These are phyloP conservation scores for Trichoderma erinaceum DNA, from an alignment of 495 filamentous ascomycete species.

Conservation along the genomic window DNA sequence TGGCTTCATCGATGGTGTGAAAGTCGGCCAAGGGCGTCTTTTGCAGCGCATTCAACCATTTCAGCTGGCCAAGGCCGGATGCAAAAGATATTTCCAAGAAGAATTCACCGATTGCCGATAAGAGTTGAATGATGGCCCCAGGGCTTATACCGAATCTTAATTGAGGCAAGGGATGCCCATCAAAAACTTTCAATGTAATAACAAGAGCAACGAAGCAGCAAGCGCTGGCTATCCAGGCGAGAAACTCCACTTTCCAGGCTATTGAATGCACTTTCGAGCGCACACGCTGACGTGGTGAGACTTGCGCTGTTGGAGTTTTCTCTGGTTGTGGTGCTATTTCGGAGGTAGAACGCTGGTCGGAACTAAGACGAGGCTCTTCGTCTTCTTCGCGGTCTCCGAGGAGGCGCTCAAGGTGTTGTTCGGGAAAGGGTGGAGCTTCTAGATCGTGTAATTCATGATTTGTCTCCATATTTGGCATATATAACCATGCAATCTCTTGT, in stretches of 20 bases:
- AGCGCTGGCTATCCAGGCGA: neutral
- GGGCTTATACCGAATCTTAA: neutral
- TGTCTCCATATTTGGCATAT: neutral
- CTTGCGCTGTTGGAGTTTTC: neutral
- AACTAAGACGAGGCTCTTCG: neutral
- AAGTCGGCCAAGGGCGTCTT: slow-evolving; percentile 4
- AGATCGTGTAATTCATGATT: neutral
- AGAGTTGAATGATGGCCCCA: neutral
- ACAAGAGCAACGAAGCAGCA: slow-evolving; percentile 6
- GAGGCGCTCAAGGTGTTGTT: slow-evolving; percentile 1
- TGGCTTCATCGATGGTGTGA: neutral
- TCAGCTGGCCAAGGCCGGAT: neutral
- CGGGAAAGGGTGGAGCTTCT: neutral
- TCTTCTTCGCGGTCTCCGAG: neutral
- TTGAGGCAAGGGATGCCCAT: neutral
- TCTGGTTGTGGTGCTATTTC: neutral
- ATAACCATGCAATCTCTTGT: neutral
- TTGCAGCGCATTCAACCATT: slow-evolving; percentile 9
- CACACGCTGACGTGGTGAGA: neutral
- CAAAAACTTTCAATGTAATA: neutral
- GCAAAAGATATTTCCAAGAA: neutral
- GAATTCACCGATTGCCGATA: neutral
- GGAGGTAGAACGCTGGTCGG: neutral
- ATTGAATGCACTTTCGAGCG: neutral
- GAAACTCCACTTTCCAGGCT: neutral